phyloP scores from a whole-genome alignment of 352 stramenopile genomes.

The Globisporangium abappressorium region DNA sequence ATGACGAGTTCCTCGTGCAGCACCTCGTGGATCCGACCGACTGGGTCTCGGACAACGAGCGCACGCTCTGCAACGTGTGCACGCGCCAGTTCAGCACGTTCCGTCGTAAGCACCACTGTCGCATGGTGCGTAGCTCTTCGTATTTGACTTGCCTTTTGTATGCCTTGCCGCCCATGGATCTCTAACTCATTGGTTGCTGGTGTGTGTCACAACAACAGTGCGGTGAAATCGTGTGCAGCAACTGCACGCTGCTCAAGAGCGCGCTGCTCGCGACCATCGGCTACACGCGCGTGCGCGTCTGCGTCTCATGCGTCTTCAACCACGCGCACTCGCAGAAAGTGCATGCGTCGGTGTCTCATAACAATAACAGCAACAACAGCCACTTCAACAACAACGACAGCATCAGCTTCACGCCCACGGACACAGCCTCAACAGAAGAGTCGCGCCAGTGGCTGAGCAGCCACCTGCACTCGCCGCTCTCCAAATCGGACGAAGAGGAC shows the following conservation, averaged over 20 bases:
- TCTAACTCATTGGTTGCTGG: not conserved
- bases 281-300: constrained; percentile 71
- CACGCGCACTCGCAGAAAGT: constrained; percentile 23
- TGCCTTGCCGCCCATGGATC: not conserved
- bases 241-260: constrained; percentile 76
- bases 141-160: not conserved
- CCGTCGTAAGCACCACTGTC: constrained; percentile 85
- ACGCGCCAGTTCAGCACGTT: constrained; percentile 76
- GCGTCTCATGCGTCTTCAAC: constrained; percentile 75
- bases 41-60: constrained; percentile 75
- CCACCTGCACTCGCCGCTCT: constrained; percentile 63
- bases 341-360: not conserved
- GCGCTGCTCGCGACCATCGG: constrained; percentile 47
- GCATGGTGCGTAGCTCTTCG: constrained; percentile 46
- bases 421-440: constrained; percentile 24
- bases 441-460: constrained; percentile 54
- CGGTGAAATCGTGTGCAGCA: constrained; percentile 78
- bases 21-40: constrained; percentile 71
- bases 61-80: constrained; percentile 72
- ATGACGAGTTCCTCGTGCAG: constrained; percentile 62
- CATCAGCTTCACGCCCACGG: constrained; percentile 18
- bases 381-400: constrained; percentile 13
- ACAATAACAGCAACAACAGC: not conserved
- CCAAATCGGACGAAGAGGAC: constrained; percentile 34
- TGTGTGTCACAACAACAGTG: constrained; percentile 29